Conservation (phyloP, 345 rosid species). For the Trapa bicornis region DNA sequence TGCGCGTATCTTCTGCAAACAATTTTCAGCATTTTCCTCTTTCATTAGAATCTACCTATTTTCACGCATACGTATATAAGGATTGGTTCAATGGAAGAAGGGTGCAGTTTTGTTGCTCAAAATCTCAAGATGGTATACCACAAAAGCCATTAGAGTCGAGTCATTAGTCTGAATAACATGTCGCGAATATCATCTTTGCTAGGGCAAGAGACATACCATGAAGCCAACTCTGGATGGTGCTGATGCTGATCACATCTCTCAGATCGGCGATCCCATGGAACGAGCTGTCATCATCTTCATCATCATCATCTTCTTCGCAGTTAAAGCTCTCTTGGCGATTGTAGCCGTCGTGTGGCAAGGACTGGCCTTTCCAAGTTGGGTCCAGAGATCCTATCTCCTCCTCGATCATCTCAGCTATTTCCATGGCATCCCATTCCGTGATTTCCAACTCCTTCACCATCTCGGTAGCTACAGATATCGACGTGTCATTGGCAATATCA, state of each 20-base stretch:
- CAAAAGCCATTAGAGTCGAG: not conserved
- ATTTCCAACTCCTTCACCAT: conserved; percentile 88
- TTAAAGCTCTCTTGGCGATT: conserved; percentile 25
- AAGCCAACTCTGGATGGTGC: no score
- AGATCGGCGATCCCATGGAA: conserved; percentile 1
- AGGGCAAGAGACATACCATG: no score
- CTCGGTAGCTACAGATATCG: conserved; percentile 71
- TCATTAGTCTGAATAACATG: conserved; percentile 10
- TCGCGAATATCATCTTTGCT: no score
- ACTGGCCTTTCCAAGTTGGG: conserved; percentile 42
- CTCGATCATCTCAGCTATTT: conserved; percentile 74
- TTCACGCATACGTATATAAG: no score
- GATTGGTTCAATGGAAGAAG: no score
- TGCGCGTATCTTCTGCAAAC: conserved; percentile 11
- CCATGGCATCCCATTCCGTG: conserved; percentile 54
- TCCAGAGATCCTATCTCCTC: conserved; percentile 56
- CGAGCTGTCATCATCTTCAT: conserved; percentile 6
- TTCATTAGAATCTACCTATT: no score
- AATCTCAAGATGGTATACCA: not conserved
- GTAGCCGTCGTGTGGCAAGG: conserved; percentile 1
- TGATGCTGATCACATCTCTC: no score
- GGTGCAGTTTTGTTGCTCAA: no score
- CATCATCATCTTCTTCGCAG: not conserved
- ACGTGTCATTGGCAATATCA: conserved; percentile 57
- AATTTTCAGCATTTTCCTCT: not conserved